Conservation (phyloP, 306 rosid genomes). For the Erythrophleum fordii region DNA sequence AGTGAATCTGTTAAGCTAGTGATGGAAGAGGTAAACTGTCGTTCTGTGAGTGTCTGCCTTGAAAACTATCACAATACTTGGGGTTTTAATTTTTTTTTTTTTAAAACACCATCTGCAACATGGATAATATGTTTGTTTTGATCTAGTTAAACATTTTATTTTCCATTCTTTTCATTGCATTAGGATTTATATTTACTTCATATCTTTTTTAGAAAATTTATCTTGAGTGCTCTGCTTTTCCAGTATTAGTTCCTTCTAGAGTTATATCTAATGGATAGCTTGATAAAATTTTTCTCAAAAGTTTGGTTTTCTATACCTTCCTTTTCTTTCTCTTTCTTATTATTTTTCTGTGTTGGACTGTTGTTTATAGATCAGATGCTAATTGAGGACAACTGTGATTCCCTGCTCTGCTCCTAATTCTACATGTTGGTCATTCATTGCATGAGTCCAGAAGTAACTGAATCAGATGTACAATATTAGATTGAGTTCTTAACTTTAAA, state of each 20-base stretch:
- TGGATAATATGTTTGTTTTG: background rate
- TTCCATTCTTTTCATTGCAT: background rate
- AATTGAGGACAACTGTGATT: background rate
- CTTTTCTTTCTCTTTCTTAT: background rate
- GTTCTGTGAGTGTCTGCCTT: conserved; percentile 5
- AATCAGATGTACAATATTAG: background rate
- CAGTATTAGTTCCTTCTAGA: background rate
- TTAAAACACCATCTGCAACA: background rate
- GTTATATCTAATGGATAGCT: background rate
- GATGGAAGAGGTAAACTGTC: conserved; percentile 78
- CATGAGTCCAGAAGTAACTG: background rate
- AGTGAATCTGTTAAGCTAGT: conserved; percentile 92
- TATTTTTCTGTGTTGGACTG: background rate
- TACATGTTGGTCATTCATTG: background rate
- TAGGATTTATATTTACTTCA: background rate
- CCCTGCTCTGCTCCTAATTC: background rate
- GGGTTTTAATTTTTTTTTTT: background rate
- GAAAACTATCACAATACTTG: conserved; percentile 7
- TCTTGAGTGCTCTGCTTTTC: background rate
- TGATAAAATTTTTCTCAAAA: background rate
- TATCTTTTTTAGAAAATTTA: background rate
- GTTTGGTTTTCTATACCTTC: conserved; percentile 2
- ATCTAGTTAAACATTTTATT: background rate
- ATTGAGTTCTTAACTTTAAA: background rate
- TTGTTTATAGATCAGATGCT: conserved; percentile 1